Evolutionary conservation across 106 monocot genomes (phyloP).

Genomic region (Chionographis japonica): DNA sequence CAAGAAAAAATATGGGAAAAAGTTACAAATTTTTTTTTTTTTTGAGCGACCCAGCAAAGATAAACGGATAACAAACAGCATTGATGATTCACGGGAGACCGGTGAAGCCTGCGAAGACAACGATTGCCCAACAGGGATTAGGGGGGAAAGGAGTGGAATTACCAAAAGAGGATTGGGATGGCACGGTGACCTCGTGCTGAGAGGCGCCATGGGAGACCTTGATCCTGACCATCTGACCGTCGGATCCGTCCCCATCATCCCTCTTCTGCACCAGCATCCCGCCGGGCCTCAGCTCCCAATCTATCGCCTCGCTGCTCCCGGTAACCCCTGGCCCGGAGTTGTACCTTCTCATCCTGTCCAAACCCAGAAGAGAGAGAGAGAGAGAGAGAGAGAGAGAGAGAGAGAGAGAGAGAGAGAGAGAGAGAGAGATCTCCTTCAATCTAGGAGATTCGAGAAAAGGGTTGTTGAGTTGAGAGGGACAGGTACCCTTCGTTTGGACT

Average conservation of each 20-base stretch:
- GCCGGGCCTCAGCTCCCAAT: conserved; percentile 75
- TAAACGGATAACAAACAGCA: not conserved
- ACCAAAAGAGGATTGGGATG: conserved; percentile 84
- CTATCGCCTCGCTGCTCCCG: conserved; percentile 14
- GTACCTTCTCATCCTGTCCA: conserved; percentile 18
- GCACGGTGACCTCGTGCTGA: conserved; percentile 62
- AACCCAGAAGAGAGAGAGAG: not conserved
- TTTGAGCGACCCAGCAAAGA: not conserved
- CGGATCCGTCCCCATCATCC: conserved; percentile 20
- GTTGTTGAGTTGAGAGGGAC: no score
- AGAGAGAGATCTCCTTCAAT: no score
- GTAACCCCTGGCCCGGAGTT: conserved; percentile 12
- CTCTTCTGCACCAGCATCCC: conserved; percentile 87
- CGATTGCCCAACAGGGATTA: not conserved
- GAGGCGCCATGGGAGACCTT: conserved; percentile 55
- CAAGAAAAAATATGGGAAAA: not conserved
- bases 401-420: not conserved
- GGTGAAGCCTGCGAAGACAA: no score
- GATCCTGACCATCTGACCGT: conserved; percentile 55
- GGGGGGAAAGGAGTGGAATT: not conserved
- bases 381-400: not conserved
- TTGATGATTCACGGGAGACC: no score
- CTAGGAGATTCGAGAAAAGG: no score
- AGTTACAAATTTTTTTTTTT: no score
- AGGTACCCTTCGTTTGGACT: no score